Conservation (phyloP, 106 monocot genomes). For the Allium fistulosum region DNA sequence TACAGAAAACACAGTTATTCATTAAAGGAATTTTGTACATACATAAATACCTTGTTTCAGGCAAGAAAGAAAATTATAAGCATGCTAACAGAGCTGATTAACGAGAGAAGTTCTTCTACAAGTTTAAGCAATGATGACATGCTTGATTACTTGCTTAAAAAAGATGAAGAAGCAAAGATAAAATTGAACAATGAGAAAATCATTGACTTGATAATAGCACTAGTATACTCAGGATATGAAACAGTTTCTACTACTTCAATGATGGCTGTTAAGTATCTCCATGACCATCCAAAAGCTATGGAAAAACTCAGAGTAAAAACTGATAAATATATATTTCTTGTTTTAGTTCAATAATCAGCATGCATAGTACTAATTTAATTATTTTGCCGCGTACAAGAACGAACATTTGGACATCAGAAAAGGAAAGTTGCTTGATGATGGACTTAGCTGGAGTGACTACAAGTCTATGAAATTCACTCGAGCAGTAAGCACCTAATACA, state of each 20-base stretch:
- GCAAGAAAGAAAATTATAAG: constrained; percentile 67
- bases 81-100: constrained; percentile 51
- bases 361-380: background rate
- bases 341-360: background rate
- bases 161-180: constrained; percentile 23
- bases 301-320: constrained; percentile 69
- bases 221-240: constrained; percentile 89
- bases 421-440: constrained; percentile 44
- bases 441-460: constrained; percentile 80
- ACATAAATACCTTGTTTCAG: constrained; percentile 20
- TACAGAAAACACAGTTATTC: background rate
- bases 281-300: constrained; percentile 75
- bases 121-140: constrained; percentile 47
- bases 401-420: constrained; percentile 75
- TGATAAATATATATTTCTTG: background rate
- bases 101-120: constrained; percentile 36
- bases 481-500: constrained; percentile 37
- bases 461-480: constrained; percentile 92
- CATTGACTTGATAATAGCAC: constrained; percentile 75
- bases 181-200: constrained; percentile 78
- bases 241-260: constrained; percentile 89
- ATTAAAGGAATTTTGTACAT: background rate
- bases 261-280: constrained; percentile 94
- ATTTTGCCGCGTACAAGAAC: constrained; percentile 29
- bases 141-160: constrained; percentile 46